Evolutionary conservation across 208 protist genomes (phyloP).

Genomic region (Acanthamoeba pearcei): DNA sequence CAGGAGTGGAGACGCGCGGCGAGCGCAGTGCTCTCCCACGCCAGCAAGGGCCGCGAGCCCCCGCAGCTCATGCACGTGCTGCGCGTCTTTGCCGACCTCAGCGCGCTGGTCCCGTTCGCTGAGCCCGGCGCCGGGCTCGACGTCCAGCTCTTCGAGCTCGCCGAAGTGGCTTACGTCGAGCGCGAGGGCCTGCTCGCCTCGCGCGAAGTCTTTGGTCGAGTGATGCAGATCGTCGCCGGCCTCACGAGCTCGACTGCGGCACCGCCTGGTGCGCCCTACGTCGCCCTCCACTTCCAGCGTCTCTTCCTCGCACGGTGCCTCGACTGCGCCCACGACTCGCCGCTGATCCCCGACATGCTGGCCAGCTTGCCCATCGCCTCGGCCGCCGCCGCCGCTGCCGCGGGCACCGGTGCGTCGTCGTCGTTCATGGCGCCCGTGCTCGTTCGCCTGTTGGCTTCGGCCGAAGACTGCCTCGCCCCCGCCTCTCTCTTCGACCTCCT

Average conservation of each 20-base stretch:
- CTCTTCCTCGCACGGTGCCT: not conserved
- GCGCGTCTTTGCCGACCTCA: not conserved
- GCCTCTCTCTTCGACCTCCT: constrained; percentile 44
- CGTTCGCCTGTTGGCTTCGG: constrained; percentile 12
- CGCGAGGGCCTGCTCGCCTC: not conserved
- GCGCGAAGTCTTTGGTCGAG: not conserved
- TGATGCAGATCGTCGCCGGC: not conserved
- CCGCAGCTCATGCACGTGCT: constrained; percentile 19
- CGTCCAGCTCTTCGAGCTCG: constrained; percentile 1
- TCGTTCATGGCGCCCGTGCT: constrained; percentile 7
- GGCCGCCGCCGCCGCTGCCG: not conserved
- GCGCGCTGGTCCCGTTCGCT: not conserved
- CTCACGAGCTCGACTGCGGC: not conserved
- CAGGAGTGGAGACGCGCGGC: constrained; percentile 12
- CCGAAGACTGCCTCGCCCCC: not conserved
- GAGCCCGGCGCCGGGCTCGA: not conserved
- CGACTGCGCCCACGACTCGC: not conserved
- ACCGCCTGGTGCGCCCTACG: too few relatives aligned
- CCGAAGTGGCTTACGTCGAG: not conserved
- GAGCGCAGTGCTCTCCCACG: not conserved
- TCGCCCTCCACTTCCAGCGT: constrained; percentile 8
- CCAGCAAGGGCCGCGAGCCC: not conserved
- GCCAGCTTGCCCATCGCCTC: constrained; percentile 7
- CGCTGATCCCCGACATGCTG: not conserved
- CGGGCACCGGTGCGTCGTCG: too few relatives aligned